Evolutionary conservation across 768 basidiomycete genomes (phyloP).

Genomic region (Lepiota venenata): DNA sequence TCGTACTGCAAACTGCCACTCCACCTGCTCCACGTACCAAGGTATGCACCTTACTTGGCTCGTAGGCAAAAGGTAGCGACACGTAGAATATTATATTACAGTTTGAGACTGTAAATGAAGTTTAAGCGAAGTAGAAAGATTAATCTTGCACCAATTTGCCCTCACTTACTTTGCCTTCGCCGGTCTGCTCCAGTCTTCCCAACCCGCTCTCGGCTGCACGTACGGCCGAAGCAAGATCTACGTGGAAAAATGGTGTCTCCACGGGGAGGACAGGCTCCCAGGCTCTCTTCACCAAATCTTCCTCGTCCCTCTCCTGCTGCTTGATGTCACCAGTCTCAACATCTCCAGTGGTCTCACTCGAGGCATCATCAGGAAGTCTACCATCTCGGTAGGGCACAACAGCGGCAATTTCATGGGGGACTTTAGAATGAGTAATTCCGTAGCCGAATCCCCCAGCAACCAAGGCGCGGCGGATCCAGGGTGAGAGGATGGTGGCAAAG

Average conservation of each 20-base stretch:
- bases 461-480: slow-evolving; percentile 90
- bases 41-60: no score
- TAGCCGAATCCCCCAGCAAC: slow-evolving; percentile 89
- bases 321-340: slow-evolving; percentile 21
- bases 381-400: slow-evolving; percentile 66
- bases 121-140: no score
- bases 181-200: slow-evolving; percentile 13
- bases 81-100: no score
- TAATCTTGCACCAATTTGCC: no score
- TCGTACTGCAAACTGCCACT: no score
- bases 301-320: slow-evolving; percentile 10
- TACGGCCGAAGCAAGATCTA: slow-evolving; percentile 76
- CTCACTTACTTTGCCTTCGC: background rate
- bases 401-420: slow-evolving; percentile 65
- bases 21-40: no score
- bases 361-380: slow-evolving; percentile 4
- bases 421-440: slow-evolving; percentile 41
- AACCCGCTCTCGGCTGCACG: slow-evolving; percentile 57
- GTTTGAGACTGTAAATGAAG: no score
- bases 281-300: slow-evolving; percentile 7
- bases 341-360: slow-evolving; percentile 19
- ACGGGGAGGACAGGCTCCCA: slow-evolving; percentile 40
- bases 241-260: slow-evolving; percentile 87
- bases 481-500: slow-evolving; percentile 88
- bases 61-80: no score